A percentile compares a stretch with the other conserved stretches of the same genome.
Evolutionary conservation across 805 yeast genomes (phyloP).

Genomic region (Candida ortonii): DNA sequence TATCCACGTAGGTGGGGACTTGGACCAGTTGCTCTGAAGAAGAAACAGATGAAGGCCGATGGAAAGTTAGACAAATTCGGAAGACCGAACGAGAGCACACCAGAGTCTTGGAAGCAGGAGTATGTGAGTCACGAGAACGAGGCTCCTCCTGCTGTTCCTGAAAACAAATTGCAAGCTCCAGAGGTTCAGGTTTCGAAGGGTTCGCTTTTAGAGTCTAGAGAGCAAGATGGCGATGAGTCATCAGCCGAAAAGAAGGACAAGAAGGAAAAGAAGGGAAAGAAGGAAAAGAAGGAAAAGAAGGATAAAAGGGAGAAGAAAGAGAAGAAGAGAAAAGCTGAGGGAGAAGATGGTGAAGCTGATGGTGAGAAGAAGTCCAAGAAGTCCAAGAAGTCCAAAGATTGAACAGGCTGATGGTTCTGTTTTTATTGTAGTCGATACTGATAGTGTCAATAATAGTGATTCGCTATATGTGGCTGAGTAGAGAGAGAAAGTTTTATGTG

Average conservation of each 20-base stretch:
- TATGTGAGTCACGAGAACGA: conserved; percentile 72
- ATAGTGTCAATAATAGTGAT: too few relatives aligned
- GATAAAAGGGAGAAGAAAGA: conserved; percentile 33
- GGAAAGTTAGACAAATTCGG: conserved; percentile 97
- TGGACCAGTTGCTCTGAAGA: conserved; percentile 98
- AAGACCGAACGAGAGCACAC: conserved; percentile 89
- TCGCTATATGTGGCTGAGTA: too few relatives aligned
- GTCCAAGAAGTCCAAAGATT: conserved; percentile 21
- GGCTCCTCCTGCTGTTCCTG: conserved; percentile 59
- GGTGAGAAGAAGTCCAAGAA: conserved; percentile 26
- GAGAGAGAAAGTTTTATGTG: too few relatives aligned
- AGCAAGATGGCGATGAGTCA: conserved; percentile 27
- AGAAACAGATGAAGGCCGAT: conserved; percentile 95
- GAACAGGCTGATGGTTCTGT: conserved; percentile 10
- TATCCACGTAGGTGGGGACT: conserved; percentile 99
- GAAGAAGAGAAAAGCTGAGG: conserved; percentile 20
- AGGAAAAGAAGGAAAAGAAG: conserved; percentile 34
- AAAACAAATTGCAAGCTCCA: conserved; percentile 42
- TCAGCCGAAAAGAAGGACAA: conserved; percentile 52
- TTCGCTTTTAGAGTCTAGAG: conserved; percentile 37
- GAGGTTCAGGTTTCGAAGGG: conserved; percentile 45
- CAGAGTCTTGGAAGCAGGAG: conserved; percentile 83
- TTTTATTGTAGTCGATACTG: too few relatives aligned
- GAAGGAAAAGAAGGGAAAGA: conserved; percentile 60
- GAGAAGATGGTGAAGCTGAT: conserved; percentile 11